Base-by-base conservation (phyloP, 2,329 filamentous ascomycete species). In the Microdochium trichocladiopsis region DNA sequence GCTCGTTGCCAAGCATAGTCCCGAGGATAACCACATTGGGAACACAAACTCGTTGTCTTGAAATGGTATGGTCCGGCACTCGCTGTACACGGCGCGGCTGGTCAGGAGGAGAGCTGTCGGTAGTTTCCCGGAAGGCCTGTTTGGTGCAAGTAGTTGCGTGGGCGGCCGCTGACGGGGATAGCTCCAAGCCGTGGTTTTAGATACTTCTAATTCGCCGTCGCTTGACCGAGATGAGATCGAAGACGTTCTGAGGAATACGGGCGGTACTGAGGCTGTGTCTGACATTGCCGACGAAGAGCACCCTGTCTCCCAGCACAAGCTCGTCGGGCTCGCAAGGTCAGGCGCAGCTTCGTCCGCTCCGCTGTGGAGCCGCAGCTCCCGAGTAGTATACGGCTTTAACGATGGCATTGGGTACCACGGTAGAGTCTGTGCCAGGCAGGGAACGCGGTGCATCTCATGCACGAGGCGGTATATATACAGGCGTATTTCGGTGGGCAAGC, bases 391-490 rank as follows among this genome's bases (percentile, higher is more conserved):
- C 47, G 18, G n/a, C 50, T 66, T 59, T 4, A 58, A 54, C 11
- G 67, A 68, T 2, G 63, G 21, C 43, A 47, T 64, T 2, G 70
- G 71, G 57, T 72, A 72, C 62, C 68, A 70, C 1, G 70, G 68
- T 10, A 66, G 67, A n/a, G 71, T 67, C 52, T 71, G 66, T 14
- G 63, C 59, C 47, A 70, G 66, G n/a, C 63, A 60, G 37, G 73
- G 59, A 6, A 18, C n/a, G 1, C 70, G 72, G 33, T 67, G 67
- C 59, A 64, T 63, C 4, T 65, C 58, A 45, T 72, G 65, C 12
- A 76, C 56, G 66, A 70, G 72, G 51, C 60, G 55, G 58, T 78
- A 79, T 31, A 79, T 73, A 51, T 72, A 66, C 12, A 75, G 67
- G 14, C 76, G 69, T 49, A 78, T 66, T 57, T 79, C 76, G 14